These are phyloP conservation scores for Ziziphus jujuba DNA, from an alignment of 306 rosid species.

Conservation along the genomic window DNA sequence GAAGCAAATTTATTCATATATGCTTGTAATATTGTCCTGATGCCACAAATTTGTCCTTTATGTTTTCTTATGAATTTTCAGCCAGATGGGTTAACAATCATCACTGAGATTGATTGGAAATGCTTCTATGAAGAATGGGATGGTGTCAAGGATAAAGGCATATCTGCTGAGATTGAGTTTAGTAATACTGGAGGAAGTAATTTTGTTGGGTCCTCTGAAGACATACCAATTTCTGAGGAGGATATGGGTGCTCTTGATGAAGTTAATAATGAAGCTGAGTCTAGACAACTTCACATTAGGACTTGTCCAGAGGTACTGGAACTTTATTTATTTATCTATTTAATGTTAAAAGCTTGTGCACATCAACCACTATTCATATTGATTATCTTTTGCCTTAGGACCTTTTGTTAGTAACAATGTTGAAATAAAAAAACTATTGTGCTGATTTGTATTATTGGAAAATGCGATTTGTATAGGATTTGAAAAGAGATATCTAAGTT, in stretches of 20 bases:
- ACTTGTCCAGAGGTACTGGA: conserved; percentile 81
- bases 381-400: background rate
- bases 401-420: background rate
- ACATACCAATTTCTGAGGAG: conserved; percentile 47
- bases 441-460: too few relatives aligned
- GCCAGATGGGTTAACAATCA: conserved; percentile 69
- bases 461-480: too few relatives aligned
- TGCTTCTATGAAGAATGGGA: conserved; percentile 90
- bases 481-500: too few relatives aligned
- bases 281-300: conserved; percentile 44
- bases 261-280: conserved; percentile 56
- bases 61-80: conserved; percentile 42
- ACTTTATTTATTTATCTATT: background rate
- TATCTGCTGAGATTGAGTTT: conserved; percentile 64
- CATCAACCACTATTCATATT: background rate
- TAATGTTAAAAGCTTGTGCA: too few relatives aligned
- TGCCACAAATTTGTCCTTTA: conserved; percentile 28
- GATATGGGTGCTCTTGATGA: conserved; percentile 49
- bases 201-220: conserved; percentile 40
- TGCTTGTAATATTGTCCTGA: background rate
- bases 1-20: conserved; percentile 16
- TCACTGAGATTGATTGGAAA: conserved; percentile 92
- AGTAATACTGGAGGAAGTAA: conserved; percentile 42
- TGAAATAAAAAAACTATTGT: too few relatives aligned
- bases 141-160: conserved; percentile 58